Base-by-base conservation (phyloP, 768 basidiomycete species). In the Podaxis rugospora region DNA sequence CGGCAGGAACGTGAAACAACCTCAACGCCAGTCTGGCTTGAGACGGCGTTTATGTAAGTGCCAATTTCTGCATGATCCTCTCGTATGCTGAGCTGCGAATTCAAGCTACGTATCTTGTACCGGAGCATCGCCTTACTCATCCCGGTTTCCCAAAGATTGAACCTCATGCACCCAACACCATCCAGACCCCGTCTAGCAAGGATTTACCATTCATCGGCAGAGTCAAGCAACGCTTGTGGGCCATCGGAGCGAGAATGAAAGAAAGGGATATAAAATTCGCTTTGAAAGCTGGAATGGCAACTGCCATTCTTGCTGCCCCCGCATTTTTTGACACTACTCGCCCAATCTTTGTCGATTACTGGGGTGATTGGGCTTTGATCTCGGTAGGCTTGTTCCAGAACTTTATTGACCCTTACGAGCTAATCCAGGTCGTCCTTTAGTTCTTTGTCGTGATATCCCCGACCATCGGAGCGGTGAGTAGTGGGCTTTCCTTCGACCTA, bases 301-400 rank as follows among this genome's bases (percentile, higher is more conserved):
- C 87, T 46, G 90, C 92, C 0, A 73, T 97, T 25, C 77, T 98
- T 3, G 89, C 95, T 0, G 81, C 89, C 0, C 95, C 95, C 1
- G 95, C 95, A 0, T 98, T 96, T 73, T 87, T 92, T 62, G 89
- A 91, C 56, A 63, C 72, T 16, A 95, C 91, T 0, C 79, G 95
- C 25, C 88, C 87, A 4, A 72, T 85, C 3, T 98, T 97, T 68
- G 77, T 92, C 46, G 82, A 87, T 51, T 94, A 89, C 66, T 83
- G 87, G 66, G 95, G 95, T 37, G 94, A 98, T 74, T 99, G 96
- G 96, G 94, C 94, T 1, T 75, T 99, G 68, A 92, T 98, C 56
- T 95, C 95, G 49, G 93, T 92, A 63, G 68, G 83, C 76, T 27
- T 58, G 35, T 57, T 59, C 37, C 40, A 44, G 35, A 2, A 18